Conservation (phyloP, 2,329 filamentous ascomycete genomes). For the Dothistroma septosporum region DNA sequence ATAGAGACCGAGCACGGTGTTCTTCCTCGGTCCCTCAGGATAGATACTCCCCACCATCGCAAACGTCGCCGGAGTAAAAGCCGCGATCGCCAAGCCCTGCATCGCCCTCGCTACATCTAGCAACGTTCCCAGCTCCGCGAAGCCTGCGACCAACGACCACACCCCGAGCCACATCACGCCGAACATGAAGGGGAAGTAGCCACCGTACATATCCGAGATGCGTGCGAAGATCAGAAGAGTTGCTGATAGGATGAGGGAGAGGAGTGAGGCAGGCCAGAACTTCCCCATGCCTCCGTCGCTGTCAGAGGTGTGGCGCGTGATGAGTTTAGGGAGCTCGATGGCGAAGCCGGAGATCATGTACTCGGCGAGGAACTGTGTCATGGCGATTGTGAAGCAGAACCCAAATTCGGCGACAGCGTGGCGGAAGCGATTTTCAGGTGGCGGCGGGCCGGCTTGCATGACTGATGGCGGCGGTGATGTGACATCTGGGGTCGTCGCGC, state of each 20-base stretch:
- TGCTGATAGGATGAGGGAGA: constrained; percentile 34
- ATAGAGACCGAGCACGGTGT: constrained; percentile 35
- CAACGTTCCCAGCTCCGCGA: constrained; percentile 24
- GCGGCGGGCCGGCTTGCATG: not conserved
- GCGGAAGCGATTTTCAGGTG: constrained; percentile 27
- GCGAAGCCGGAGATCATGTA: constrained; percentile 38
- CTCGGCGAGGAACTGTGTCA: constrained; percentile 37
- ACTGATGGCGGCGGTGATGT: not conserved
- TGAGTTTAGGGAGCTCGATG: constrained; percentile 32
- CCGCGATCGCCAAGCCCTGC: constrained; percentile 37
- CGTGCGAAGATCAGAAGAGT: constrained; percentile 34
- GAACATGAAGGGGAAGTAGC: constrained; percentile 35
- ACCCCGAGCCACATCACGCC: constrained; percentile 34
- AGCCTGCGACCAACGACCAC: constrained; percentile 36
- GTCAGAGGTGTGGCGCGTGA: constrained; percentile 12
- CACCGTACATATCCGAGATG: constrained; percentile 36
- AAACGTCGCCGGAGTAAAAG: constrained; percentile 35
- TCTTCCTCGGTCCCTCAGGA: constrained; percentile 32
- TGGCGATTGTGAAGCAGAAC: constrained; percentile 36
- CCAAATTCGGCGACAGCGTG: constrained; percentile 31
- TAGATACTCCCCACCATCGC: constrained; percentile 35
- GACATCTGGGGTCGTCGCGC: not conserved
- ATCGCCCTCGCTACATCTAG: constrained; percentile 35
- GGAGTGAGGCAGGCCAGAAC: constrained; percentile 36
- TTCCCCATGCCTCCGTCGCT: constrained; percentile 22